phyloP scores from a whole-genome alignment of 108 stramenopile species.

The Thalassiosira profunda region DNA sequence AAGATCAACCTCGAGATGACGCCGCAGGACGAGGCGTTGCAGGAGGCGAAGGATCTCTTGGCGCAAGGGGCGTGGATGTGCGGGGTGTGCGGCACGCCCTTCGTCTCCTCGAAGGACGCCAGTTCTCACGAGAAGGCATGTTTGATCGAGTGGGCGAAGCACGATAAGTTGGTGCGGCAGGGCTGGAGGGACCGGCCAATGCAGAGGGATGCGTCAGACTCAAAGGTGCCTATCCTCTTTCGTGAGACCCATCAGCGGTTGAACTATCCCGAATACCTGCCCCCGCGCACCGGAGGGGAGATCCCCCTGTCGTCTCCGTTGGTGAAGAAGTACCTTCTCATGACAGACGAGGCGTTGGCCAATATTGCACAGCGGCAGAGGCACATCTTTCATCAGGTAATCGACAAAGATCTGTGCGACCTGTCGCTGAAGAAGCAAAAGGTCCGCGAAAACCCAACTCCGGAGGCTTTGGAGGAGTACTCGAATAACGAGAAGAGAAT shows the following conservation, averaged over 20 bases:
- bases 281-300: slow-evolving; percentile 35
- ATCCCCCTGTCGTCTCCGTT: slow-evolving; percentile 43
- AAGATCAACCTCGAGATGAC: no score
- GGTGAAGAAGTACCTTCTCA: slow-evolving; percentile 46
- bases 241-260: no score
- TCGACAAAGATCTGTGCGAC: slow-evolving; percentile 4
- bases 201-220: not conserved
- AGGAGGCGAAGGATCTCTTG: slow-evolving; percentile 2
- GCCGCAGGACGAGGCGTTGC: no score
- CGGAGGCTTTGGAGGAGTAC: not conserved
- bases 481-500: not conserved
- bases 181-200: not conserved
- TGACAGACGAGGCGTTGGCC: slow-evolving; percentile 72
- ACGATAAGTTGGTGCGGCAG: not conserved
- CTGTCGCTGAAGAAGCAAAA: not conserved
- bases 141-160: slow-evolving; percentile 46
- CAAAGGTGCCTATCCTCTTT: not conserved
- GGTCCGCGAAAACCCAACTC: not conserved
- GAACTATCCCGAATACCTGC: no score
- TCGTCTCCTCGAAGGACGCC: slow-evolving; percentile 60
- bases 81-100: slow-evolving; percentile 69
- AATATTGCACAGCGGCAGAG: slow-evolving; percentile 52
- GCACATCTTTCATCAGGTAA: slow-evolving; percentile 9
- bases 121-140: slow-evolving; percentile 65
- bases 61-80: slow-evolving; percentile 61